Base-by-base conservation (phyloP, 129 eudicot species). In the Helichrysum umbraculigerum region DNA sequence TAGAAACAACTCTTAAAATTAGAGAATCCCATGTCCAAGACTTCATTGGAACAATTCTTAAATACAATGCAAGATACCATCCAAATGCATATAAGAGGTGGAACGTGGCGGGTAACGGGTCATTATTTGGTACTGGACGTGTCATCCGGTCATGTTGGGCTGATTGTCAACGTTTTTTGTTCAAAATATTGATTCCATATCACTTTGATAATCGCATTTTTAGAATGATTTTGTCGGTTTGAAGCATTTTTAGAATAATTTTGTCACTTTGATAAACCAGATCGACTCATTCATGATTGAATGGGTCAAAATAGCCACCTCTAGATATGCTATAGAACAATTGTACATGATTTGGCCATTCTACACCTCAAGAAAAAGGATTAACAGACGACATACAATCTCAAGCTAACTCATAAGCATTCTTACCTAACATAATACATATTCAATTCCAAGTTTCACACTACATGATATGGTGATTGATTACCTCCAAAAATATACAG, bases 401-500 rank as follows among this genome's bases (percentile, higher is more conserved):
- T 14, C 54, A 57, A 57, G 4, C 28, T 57, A n/a, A 57, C 19
- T 57, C 29, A n/a, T 20, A 16, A 57, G 29, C 62, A 19, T 57
- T 21, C 29, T 57, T 22, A 20, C 60, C 22, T 50, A 22, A 17
- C 68, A 63, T 28, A 21, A 2, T 41, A 28, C 65, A 59, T 9
- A 59, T 59, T 21, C 16, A 14, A 15, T 14, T 63, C n/a, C 68
- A 63, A 29, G 37, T 11, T 63, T 30, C 68, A 63, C 16, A 17
- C 41, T 15, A 63, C 41, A 63, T 17, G 68, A 28, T 30, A 28
- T 22, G 3, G 39, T 22, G 34, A 62, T 29, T 62, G 29, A 41
- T 41, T 41, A 39, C 67, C 67, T 29, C 68, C 68, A 12, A 63
- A 63, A 30, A 63, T 63, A 63, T 63, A 63, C 39, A 63, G 8